These are phyloP conservation scores for Plasmopara muralis DNA, from an alignment of 352 stramenopile genomes.

Conservation along the genomic window DNA sequence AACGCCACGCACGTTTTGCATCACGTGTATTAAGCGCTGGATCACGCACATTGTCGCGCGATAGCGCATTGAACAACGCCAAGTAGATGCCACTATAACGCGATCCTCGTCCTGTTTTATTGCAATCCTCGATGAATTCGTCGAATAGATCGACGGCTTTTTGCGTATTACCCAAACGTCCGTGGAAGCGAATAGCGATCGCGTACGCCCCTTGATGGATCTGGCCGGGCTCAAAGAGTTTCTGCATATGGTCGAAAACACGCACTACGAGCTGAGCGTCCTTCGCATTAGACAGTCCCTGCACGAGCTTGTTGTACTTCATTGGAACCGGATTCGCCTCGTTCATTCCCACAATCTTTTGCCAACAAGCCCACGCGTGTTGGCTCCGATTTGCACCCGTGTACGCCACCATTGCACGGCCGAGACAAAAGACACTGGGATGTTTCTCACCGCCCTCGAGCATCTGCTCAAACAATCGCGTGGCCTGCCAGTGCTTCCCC, in stretches of 20 bases:
- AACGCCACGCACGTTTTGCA: slow-evolving; percentile 64
- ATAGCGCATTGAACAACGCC: slow-evolving; percentile 78
- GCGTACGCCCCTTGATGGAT: slow-evolving; percentile 57
- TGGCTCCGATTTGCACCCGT: slow-evolving; percentile 60
- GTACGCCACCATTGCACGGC: slow-evolving; percentile 71
- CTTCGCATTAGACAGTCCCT: slow-evolving; percentile 49
- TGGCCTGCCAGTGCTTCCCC: slow-evolving; percentile 60
- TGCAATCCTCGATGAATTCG: slow-evolving; percentile 47
- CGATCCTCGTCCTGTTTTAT: slow-evolving; percentile 23
- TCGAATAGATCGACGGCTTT: slow-evolving; percentile 64
- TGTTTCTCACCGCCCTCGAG: slow-evolving; percentile 40
- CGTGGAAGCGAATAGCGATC: slow-evolving; percentile 61
- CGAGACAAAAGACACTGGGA: slow-evolving; percentile 67
- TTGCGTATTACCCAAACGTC: slow-evolving; percentile 58
- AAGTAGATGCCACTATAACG: slow-evolving; percentile 58
- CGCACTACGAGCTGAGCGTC: slow-evolving; percentile 51
- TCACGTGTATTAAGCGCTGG: slow-evolving; percentile 61
- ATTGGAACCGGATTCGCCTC: slow-evolving; percentile 31
- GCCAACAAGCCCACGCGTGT: slow-evolving; percentile 60
- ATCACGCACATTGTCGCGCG: slow-evolving; percentile 51
- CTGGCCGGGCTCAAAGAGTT: slow-evolving; percentile 30
- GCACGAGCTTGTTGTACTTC: slow-evolving; percentile 64
- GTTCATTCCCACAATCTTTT: slow-evolving; percentile 50
- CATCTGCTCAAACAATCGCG: slow-evolving; percentile 71
- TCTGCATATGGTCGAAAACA: slow-evolving; percentile 60